These are phyloP conservation scores for Fagopyrum tataricum DNA, from an alignment of 148 eudicot genomes.

Conservation along the genomic window DNA sequence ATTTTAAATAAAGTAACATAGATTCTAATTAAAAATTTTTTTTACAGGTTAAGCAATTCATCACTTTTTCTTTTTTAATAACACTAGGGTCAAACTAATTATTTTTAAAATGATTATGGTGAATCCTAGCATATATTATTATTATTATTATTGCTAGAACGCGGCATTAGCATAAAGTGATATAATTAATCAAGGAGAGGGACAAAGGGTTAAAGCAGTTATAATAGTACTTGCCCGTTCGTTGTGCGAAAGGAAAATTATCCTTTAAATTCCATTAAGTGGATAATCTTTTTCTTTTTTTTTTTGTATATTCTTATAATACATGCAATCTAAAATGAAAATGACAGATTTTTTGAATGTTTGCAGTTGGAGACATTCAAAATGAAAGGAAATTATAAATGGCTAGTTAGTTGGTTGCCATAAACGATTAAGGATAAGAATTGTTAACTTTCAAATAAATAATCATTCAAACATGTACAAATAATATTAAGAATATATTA, in stretches of 20 bases:
- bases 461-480: background rate
- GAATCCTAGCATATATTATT: background rate
- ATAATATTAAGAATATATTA: background rate
- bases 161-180: background rate
- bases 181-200: background rate
- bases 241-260: background rate
- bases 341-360: background rate
- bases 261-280: background rate
- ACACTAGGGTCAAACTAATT: too few species aligned
- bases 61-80: too few species aligned
- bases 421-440: background rate
- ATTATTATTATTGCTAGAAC: too few species aligned
- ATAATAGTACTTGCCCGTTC: background rate
- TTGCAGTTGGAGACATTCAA: background rate
- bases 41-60: background rate
- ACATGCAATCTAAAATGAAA: background rate
- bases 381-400: background rate
- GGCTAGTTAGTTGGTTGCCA: slow-evolving; percentile 1
- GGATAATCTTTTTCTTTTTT: background rate
- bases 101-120: background rate
- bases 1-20: too few species aligned
- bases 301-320: background rate
- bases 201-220: background rate
- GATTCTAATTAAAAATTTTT: too few species aligned
- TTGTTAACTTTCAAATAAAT: background rate